Base-by-base conservation (phyloP, 768 basidiomycete species). In the Leccinellum rugosiceps region DNA sequence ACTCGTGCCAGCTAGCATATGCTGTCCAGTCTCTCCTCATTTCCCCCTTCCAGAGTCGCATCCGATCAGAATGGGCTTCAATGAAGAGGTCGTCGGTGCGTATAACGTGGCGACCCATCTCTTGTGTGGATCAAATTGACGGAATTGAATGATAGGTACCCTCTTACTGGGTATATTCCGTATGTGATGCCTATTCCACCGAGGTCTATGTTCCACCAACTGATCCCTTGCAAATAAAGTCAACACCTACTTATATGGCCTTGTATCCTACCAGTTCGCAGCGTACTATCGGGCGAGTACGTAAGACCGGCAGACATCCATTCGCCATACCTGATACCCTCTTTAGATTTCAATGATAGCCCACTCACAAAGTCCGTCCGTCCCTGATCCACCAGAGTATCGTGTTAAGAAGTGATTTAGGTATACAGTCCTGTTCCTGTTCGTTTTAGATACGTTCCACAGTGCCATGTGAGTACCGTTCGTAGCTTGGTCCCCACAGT, bases 261-360 rank as follows among this genome's bases (percentile, higher is more conserved):
- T 79, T 19, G 78, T 79, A 57, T 69, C 71, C 9, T 77, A 73
- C 63, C 77, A 78, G 56, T 80, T 79, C 58, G 68, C 74, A 8
- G 62, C 70, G 3, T 79, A 80, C 56, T 68, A 72, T 59, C 70
- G 66, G 50, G 57, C 57, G 38, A 43, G 58, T 56, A 53, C 51
- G 67, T 56, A 3, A 30, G 32, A 4, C 25, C 8, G 0, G 15
- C 34, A 15, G 21, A n/a, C 8, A 44, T 41, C n/a, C 8, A 41
- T 41, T 1, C 38, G 4, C 10, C 17, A 45, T 45, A 21, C 23
- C 44, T 45, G 44, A 21, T 45, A 25, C 19, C 17, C 14, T 13
- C 11, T 15, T 45, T 23, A 66, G 65, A 52, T 28, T 66, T 62
- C 45, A 56, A 66, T 41, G 65, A 66, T 58, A 52, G 43, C 4